Percentiles rank a stretch among this genome's conserved stretches.
These are phyloP conservation scores for Ophiocordyceps camponoti-floridani DNA, from an alignment of 2,329 filamentous ascomycete species.

Conservation along the genomic window DNA sequence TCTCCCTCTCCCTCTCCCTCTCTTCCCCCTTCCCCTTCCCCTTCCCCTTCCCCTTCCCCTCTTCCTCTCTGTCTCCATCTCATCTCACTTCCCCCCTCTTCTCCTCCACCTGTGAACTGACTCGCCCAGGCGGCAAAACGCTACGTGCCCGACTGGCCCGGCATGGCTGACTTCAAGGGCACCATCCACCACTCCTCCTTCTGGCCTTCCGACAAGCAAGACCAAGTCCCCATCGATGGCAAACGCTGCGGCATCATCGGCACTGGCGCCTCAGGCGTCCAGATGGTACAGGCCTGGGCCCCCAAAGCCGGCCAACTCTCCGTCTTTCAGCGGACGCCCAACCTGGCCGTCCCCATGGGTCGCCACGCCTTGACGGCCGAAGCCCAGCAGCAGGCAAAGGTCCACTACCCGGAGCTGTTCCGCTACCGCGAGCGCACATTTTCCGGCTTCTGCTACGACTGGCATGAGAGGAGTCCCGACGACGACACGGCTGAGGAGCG, in stretches of 20 bases:
- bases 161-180: conserved; percentile 41
- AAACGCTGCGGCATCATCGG: conserved; percentile 46
- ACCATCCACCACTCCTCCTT: conserved; percentile 39
- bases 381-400: conserved; percentile 23
- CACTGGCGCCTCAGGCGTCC: conserved; percentile 46
- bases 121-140: conserved; percentile 30
- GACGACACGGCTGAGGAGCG: conserved; percentile 32
- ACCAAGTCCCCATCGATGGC: conserved; percentile 33
- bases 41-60: background rate
- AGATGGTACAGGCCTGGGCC: conserved; percentile 43
- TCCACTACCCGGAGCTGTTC: conserved; percentile 32
- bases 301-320: conserved; percentile 30
- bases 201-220: conserved; percentile 29
- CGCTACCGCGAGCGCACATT: conserved; percentile 31
- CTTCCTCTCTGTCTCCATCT: no score
- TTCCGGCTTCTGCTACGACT: conserved; percentile 41
- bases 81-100: background rate
- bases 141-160: conserved; percentile 42
- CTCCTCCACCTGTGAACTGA: background rate
- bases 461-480: conserved; percentile 33
- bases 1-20: background rate
- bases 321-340: conserved; percentile 51
- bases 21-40: background rate
- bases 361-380: conserved; percentile 19
- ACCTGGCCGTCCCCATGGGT: conserved; percentile 44